Base-by-base conservation (phyloP, 805 yeast genomes). In the Lipomyces yamanashiensis region DNA sequence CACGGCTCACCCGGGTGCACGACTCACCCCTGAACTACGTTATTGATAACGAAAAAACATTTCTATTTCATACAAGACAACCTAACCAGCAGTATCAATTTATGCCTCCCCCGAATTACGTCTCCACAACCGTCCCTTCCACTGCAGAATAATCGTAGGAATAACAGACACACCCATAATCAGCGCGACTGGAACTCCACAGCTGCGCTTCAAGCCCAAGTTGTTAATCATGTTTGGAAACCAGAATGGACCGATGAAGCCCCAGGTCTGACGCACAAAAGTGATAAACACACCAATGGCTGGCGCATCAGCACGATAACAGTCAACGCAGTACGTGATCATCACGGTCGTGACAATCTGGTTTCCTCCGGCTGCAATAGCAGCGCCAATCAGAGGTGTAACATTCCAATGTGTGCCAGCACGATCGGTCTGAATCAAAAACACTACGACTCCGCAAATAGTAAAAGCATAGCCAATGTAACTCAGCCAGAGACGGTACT, bases 181-280 rank as follows among this genome's bases (percentile, higher is more conserved):
- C 45, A 52, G 13, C 5, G 45, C 55, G 9, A 15, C 34, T 2
- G 47, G 44, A 17, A 52, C 19, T 17, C 44, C 44, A 28, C 55
- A 52, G 44, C 55, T 52, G 44, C 55, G 45, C 28, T 13, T 10
- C 8, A 52, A 13, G n/a, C 70, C 71, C 9, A 73, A 41, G 50
- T 62, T 69, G 8, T 58, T 66, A 52, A 73, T 67, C 75, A 73
- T 72, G 10, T 52, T 47, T 7, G 75, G 75, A 58, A 73, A 73
- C 63, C 71, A 73, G 63, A 73, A 73, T n/a, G 76, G 76, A 13
- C 74, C 75, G 34, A 71, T 61, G 48, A 73, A 73, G 13, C 74
- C 75, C 51, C 66, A 64, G 10, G 60, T 40, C 43, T 72, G 75
- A 47, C 76, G 61, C 34, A 71, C 49, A 33, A 72, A 47, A 23